phyloP scores from a whole-genome alignment of 2,329 filamentous ascomycete species.

The Celoporthe dispersa region DNA sequence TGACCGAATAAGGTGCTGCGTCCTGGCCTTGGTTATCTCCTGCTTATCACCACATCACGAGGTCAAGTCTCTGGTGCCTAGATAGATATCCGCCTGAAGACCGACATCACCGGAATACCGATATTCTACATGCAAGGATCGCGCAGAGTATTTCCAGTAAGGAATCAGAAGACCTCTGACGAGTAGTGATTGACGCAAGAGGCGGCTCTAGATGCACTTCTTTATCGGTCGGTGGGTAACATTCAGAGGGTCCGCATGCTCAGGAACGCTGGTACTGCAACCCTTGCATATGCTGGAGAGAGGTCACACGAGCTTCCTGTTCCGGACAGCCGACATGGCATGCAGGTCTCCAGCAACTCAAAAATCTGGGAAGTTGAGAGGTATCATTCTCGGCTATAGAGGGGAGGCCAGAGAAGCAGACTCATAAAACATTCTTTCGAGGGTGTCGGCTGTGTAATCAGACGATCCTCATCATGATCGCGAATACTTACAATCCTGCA shows the following conservation, averaged over 20 bases:
- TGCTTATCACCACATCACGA: background rate
- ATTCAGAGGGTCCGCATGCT: background rate
- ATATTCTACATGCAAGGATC: background rate
- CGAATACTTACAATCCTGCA: background rate
- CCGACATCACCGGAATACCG: background rate
- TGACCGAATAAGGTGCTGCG: background rate
- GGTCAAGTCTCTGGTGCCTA: background rate
- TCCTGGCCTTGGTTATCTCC: background rate
- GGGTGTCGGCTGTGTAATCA: background rate
- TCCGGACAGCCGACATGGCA: background rate
- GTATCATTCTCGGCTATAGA: background rate
- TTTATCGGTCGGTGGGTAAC: background rate
- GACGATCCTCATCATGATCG: background rate
- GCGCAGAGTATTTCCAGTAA: background rate
- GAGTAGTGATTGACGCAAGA: background rate
- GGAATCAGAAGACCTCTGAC: background rate
- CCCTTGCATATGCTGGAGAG: conserved; percentile 9
- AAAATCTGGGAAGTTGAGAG: background rate
- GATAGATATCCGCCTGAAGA: background rate
- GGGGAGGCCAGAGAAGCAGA: background rate
- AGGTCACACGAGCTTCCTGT: conserved; percentile 19
- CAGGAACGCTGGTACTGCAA: background rate
- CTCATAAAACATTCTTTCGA: background rate
- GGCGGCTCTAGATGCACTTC: background rate
- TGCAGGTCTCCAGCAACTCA: background rate